These are phyloP conservation scores for Boletus vinaceobasis DNA, from an alignment of 768 basidiomycete species.

Conservation along the genomic window DNA sequence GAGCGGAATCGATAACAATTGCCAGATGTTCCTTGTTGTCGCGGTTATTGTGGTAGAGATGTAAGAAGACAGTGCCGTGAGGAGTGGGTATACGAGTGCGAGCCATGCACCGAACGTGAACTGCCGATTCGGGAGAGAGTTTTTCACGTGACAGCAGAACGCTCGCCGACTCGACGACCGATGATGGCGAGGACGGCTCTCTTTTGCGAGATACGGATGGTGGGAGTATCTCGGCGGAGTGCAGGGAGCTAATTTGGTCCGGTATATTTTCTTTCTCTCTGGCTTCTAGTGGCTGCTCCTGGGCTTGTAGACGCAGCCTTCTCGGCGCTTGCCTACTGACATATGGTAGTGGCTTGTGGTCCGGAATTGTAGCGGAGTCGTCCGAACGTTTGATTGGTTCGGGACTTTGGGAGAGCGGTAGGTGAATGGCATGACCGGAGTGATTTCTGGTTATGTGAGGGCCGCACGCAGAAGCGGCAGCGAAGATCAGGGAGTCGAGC, in stretches of 20 bases:
- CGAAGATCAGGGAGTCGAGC: conserved; percentile 76
- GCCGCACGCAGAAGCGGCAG: conserved; percentile 69
- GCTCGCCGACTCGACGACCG: conserved; percentile 22
- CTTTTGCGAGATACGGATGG: conserved; percentile 37
- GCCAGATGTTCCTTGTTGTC: conserved; percentile 96
- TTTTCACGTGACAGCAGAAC: conserved; percentile 1
- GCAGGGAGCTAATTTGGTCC: conserved; percentile 5
- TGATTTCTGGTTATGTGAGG: conserved; percentile 83
- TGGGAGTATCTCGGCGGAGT: conserved; percentile 35
- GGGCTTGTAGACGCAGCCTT: conserved; percentile 47
- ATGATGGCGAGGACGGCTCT: conserved; percentile 31
- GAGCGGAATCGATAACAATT: conserved; percentile 88
- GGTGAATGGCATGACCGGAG: conserved; percentile 74
- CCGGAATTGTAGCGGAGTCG: conserved; percentile 34
- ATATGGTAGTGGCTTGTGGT: conserved; percentile 53
- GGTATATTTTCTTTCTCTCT: conserved; percentile 51
- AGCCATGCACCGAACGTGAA: conserved; percentile 91
- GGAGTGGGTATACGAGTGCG: conserved; percentile 97
- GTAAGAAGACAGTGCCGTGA: conserved; percentile 88
- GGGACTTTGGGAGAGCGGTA: conserved; percentile 41
- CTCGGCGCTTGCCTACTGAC: conserved; percentile 76
- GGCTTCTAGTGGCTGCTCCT: conserved; percentile 28
- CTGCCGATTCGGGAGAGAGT: not conserved
- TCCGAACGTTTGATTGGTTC: conserved; percentile 53
- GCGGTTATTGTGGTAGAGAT: conserved; percentile 90